Percentiles rank a stretch among this genome's conserved stretches.
These are phyloP conservation scores for Hibiscus trionum DNA, from an alignment of 345 rosid genomes.

Conservation along the genomic window DNA sequence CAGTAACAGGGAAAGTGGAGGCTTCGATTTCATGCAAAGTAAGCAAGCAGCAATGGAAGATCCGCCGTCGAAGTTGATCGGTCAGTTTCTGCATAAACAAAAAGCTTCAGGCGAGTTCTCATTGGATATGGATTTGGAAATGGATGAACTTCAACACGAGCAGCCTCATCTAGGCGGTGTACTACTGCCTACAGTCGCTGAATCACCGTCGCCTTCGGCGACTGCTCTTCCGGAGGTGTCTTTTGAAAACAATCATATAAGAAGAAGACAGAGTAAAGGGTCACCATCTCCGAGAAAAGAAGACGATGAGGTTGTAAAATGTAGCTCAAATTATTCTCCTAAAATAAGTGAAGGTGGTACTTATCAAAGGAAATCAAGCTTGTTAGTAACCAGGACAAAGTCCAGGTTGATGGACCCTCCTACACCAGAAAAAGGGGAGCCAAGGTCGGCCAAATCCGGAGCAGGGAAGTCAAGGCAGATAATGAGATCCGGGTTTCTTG, in stretches of 20 bases:
- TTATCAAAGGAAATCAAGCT: conserved; percentile 22
- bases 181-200: not conserved
- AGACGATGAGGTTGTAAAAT: conserved; percentile 37
- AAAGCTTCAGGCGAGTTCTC: conserved; percentile 60
- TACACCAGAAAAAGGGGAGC: conserved; percentile 26
- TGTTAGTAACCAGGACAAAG: conserved; percentile 37
- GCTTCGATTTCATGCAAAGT: conserved; percentile 30
- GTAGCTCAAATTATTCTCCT: conserved; percentile 45
- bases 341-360: conserved; percentile 24
- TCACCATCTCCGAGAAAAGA: conserved; percentile 17
- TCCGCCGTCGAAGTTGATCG: conserved; percentile 66
- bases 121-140: conserved; percentile 62
- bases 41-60: conserved; percentile 24
- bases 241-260: conserved; percentile 25
- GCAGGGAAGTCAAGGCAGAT: conserved; percentile 30
- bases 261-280: conserved; percentile 31
- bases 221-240: conserved; percentile 19
- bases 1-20: conserved; percentile 6
- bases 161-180: not conserved
- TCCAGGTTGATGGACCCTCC: conserved; percentile 69
- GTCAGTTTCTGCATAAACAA: conserved; percentile 63
- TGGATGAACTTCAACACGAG: conserved; percentile 45
- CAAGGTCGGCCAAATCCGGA: conserved; percentile 22
- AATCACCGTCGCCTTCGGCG: conserved; percentile 1
- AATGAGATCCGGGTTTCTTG: conserved; percentile 36